Conservation (phyloP, 345 rosid genomes). For the Hibiscus tridactylites region DNA sequence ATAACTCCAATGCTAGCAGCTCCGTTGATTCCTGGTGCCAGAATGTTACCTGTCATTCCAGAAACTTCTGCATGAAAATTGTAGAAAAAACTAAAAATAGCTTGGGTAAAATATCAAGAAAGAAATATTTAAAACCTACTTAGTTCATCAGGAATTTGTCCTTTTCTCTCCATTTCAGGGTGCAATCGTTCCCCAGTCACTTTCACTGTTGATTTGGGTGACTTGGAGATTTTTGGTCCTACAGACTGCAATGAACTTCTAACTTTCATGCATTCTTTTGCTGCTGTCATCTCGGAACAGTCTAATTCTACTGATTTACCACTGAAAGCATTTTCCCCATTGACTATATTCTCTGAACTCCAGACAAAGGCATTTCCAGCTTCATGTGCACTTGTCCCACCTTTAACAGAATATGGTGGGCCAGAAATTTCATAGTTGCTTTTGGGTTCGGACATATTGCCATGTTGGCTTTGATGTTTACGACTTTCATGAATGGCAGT, state of each 20-base stretch:
- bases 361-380: conserved; percentile 6
- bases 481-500: conserved; percentile 24
- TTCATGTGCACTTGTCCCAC: conserved; percentile 19
- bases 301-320: conserved; percentile 14
- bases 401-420: conserved; percentile 19
- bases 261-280: conserved; percentile 15
- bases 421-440: conserved; percentile 24
- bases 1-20: conserved; percentile 32
- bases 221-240: conserved; percentile 26
- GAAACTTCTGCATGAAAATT: conserved; percentile 29
- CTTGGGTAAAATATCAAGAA: neutral
- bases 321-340: conserved; percentile 5
- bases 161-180: conserved; percentile 34
- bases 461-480: conserved; percentile 19
- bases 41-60: conserved; percentile 17
- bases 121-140: conserved; percentile 24
- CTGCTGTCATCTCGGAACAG: conserved; percentile 6
- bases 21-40: conserved; percentile 30
- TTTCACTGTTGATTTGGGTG: conserved; percentile 25
- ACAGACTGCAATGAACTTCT: conserved; percentile 16
- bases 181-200: conserved; percentile 29
- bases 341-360: conserved; percentile 9
- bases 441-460: conserved; percentile 25
- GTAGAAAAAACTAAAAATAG: conserved; percentile 5
- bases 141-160: conserved; percentile 26